Base-by-base conservation (phyloP, 257 asterid genomes). In the Petunia axillaris region DNA sequence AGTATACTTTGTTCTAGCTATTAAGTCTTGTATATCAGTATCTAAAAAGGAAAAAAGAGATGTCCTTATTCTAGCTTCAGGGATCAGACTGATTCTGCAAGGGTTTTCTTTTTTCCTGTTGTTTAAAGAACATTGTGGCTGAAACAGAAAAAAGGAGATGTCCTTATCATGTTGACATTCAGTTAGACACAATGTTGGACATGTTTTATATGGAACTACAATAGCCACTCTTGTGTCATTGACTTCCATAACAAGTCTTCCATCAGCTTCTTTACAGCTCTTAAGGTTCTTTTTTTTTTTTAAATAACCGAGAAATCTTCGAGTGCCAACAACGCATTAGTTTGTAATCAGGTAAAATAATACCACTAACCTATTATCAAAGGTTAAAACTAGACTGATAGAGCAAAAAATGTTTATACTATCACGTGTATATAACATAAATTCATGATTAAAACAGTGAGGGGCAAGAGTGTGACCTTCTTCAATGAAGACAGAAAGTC, bases 401-500 rank as follows among this genome's bases (percentile, higher is more conserved):
- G 60, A 16, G 76, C 2, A 44, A 70, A n/a, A 44, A 4, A 9
- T 7, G 7, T 43, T 38, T 68, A 3, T 13, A 59, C 58, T 13
- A 8, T 36, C 25, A 53, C 15, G 37, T 7, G 39, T 13, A 55
- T 65, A 81, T 46, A 50, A 73, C 39, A 64, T n/a, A 65, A 58
- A 68, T 8, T 38, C 3, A 7, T 64, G 25, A 35, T 35, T 2
- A 25, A 39, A 78, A 68, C 53, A 1, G 10, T 8, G 16, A 62
- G 13, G 66, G 76, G 35, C 66, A 77, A 79, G 65, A 77, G 83
- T 78, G 13, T 60, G 44, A 91, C 98, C 98, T 89, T 93, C 94
- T 80, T 93, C 98, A 60, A 93, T 90, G 85, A 91, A 93, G 40
- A 93, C 98, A 75, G 96, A 90, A 80, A 93, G 97, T 71, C 98